Evolutionary conservation across 2,329 filamentous ascomycete species (phyloP).

Genomic region (Drechslera avenae): DNA sequence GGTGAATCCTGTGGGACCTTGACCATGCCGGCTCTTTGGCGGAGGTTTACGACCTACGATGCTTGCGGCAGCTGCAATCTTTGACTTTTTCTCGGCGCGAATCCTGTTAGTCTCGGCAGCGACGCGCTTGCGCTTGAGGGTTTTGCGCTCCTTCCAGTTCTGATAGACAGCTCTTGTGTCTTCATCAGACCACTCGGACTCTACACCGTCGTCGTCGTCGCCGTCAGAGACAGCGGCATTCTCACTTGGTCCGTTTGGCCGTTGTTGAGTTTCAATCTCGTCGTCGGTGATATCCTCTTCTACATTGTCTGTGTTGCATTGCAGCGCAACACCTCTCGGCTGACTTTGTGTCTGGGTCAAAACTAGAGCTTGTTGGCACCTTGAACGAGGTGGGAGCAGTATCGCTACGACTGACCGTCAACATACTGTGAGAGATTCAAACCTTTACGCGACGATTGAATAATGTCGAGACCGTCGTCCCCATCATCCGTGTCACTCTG

Average conservation of each 20-base stretch:
- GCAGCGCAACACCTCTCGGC: constrained; percentile 19
- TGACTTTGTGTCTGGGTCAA: constrained; percentile 36
- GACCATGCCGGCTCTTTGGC: constrained; percentile 21
- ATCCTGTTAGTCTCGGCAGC: constrained; percentile 56
- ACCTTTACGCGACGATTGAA: constrained; percentile 39
- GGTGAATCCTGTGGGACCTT: constrained; percentile 23
- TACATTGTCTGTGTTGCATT: background rate
- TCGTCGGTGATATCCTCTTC: constrained; percentile 16
- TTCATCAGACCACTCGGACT: constrained; percentile 58
- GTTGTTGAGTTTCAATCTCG: constrained; percentile 2
- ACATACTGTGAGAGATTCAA: constrained; percentile 44
- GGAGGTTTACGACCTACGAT: constrained; percentile 48
- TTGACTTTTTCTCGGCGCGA: constrained; percentile 55
- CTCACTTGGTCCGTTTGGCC: background rate
- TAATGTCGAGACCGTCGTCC: constrained; percentile 51
- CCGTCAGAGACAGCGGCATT: constrained; percentile 8
- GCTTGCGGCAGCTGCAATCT: constrained; percentile 50
- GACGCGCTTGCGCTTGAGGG: constrained; percentile 58
- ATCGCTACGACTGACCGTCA: constrained; percentile 33
- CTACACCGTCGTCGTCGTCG: constrained; percentile 15
- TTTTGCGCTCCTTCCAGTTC: constrained; percentile 66
- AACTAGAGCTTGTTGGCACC: constrained; percentile 22
- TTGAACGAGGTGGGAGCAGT: background rate
- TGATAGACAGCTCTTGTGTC: constrained; percentile 62
- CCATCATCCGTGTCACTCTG: constrained; percentile 42